Evolutionary conservation across 441 rosid species (phyloP).

Genomic region (Omphalea diandra): DNA sequence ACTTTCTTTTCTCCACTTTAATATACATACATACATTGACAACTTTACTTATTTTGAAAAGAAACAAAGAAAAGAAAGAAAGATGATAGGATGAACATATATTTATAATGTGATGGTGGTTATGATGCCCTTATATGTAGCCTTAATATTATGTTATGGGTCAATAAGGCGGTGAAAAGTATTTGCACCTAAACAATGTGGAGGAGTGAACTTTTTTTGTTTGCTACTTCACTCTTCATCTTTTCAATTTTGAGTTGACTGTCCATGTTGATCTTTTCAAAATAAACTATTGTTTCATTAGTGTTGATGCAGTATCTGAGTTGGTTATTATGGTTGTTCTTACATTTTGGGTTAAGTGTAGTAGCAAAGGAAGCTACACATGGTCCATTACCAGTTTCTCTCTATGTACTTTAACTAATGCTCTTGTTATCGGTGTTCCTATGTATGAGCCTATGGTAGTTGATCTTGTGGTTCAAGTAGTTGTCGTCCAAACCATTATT

Average conservation of each 20-base stretch:
- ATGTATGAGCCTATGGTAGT: conserved; percentile 81
- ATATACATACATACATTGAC: no score
- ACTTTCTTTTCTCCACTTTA: not conserved
- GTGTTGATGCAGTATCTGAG: conserved; percentile 72
- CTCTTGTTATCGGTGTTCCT: conserved; percentile 87
- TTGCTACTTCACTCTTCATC: conserved; percentile 79
- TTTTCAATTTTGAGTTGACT: conserved; percentile 78
- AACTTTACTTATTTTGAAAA: no score
- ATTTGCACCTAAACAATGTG: conserved; percentile 69
- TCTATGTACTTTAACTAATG: conserved; percentile 66
- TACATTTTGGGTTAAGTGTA: conserved; percentile 73
- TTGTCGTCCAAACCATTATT: conserved; percentile 69
- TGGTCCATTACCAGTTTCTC: conserved; percentile 95
- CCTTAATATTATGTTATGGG: conserved; percentile 74
- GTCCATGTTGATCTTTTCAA: conserved; percentile 76
- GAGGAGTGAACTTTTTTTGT: conserved; percentile 70
- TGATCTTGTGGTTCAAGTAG: conserved; percentile 75
- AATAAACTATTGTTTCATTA: conserved; percentile 71
- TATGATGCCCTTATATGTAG: conserved; percentile 78
- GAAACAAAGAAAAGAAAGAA: not conserved
- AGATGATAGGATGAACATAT: conserved; percentile 80
- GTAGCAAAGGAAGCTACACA: conserved; percentile 65
- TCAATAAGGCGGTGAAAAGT: conserved; percentile 91
- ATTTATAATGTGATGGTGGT: conserved; percentile 81
- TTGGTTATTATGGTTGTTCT: conserved; percentile 55